Conservation (phyloP, 2,329 filamentous ascomycete species). For the Diaporthe sp. region DNA sequence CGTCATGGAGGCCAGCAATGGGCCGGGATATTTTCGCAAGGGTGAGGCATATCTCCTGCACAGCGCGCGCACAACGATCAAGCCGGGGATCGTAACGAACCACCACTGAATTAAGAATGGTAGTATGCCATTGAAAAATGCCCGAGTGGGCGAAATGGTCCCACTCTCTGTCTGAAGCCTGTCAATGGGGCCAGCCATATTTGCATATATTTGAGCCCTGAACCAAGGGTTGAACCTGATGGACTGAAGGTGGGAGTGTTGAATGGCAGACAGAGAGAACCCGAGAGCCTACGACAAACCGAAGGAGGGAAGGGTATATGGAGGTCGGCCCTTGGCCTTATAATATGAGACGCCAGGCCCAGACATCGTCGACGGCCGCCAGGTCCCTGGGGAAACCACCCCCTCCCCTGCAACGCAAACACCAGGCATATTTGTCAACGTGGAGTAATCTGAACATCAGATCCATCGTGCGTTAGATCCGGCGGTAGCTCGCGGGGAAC, state of each 20-base stretch:
- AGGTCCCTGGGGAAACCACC: background rate
- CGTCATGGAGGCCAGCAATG: slow-evolving; percentile 45
- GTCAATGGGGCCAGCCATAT: slow-evolving; percentile 41
- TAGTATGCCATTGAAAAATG: slow-evolving; percentile 37
- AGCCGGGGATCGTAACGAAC: slow-evolving; percentile 41
- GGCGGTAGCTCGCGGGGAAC: slow-evolving; percentile 3
- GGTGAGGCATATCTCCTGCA: slow-evolving; percentile 48
- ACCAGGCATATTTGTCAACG: slow-evolving; percentile 25
- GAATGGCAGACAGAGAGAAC: background rate
- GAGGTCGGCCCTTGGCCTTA: background rate
- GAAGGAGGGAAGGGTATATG: background rate
- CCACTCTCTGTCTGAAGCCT: slow-evolving; percentile 40
- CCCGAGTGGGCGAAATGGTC: slow-evolving; percentile 39
- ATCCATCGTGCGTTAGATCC: slow-evolving; percentile 15
- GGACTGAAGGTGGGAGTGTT: background rate
- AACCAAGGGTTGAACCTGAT: slow-evolving; percentile 26
- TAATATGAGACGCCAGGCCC: background rate
- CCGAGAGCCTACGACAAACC: accelerated
- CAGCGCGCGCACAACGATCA: slow-evolving; percentile 42
- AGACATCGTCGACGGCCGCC: background rate
- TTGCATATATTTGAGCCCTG: background rate
- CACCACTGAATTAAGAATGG: slow-evolving; percentile 43
- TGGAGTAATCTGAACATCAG: slow-evolving; percentile 15
- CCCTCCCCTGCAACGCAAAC: slow-evolving; percentile 5
- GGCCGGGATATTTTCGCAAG: slow-evolving; percentile 48